A percentile compares a stretch with the other conserved stretches of the same genome.
phyloP scores from a whole-genome alignment of 176 grass and related monocot species.

The Aegilops tauschii region DNA sequence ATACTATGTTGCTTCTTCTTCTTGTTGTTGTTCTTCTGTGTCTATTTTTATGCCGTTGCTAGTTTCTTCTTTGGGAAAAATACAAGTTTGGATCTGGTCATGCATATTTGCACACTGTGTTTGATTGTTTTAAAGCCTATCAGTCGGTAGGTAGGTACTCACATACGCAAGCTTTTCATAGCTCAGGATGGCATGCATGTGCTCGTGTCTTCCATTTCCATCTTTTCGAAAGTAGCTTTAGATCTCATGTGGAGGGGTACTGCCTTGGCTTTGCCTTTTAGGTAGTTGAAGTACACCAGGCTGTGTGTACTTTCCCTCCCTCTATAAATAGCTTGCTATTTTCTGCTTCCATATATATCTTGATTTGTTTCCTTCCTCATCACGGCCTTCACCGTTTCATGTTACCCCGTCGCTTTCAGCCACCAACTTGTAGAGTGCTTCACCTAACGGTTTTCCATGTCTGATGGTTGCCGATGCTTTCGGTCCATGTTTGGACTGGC shows the following conservation, averaged over 20 bases:
- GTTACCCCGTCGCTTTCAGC: not conserved
- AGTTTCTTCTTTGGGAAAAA: not conserved
- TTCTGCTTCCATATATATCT: slow-evolving; percentile 9
- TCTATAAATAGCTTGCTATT: not conserved
- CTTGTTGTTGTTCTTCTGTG: not conserved
- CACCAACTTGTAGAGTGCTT: not conserved
- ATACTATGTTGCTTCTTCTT: slow-evolving; percentile 18
- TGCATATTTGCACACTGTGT: not conserved
- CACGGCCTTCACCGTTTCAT: not conserved
- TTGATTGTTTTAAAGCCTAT: slow-evolving; percentile 15
- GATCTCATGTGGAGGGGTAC: not conserved
- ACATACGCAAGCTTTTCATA: slow-evolving; percentile 1
- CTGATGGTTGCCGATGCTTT: not conserved
- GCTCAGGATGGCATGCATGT: not conserved
- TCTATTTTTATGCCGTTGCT: not conserved
- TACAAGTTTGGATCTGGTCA: slow-evolving; percentile 22
- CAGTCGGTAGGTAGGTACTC: not conserved
- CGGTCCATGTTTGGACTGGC: not conserved
- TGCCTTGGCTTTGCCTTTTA: not conserved
- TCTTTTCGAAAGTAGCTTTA: slow-evolving; percentile 33
- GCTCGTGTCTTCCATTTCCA: not conserved
- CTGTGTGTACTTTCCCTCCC: not conserved
- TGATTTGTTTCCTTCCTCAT: slow-evolving; percentile 8
- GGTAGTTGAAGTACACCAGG: not conserved
- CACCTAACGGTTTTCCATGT: not conserved